Evolutionary conservation across 192 early-diverging fungal species (phyloP).

Genomic region (Podila epicladia): DNA sequence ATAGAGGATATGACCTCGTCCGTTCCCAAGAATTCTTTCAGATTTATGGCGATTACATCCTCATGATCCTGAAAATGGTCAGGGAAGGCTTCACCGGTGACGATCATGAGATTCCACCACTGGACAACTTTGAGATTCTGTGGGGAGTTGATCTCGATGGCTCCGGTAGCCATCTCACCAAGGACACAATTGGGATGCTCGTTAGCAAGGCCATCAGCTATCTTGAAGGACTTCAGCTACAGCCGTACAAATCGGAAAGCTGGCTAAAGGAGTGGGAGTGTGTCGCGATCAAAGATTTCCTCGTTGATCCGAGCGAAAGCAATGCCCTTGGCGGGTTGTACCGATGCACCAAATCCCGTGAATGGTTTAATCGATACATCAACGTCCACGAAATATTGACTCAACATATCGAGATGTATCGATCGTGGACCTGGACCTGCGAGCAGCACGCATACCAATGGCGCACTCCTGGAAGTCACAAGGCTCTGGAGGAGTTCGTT

Average conservation of each 20-base stretch:
- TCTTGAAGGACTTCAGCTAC: neutral
- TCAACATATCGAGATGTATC: too few species aligned
- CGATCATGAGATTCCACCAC: neutral
- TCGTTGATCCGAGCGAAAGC: neutral
- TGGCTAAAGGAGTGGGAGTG: neutral
- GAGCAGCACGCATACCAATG: neutral
- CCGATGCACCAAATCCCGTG: neutral
- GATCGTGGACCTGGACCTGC: neutral
- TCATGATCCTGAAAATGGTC: neutral
- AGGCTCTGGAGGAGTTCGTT: neutral
- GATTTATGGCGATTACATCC: neutral
- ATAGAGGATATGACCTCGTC: neutral
- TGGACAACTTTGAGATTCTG: neutral
- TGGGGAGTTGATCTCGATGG: neutral
- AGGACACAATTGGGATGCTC: neutral
- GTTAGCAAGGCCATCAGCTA: neutral
- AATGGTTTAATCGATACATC: too few species aligned
- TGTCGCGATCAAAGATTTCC: neutral
- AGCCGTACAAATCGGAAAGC: too few species aligned
- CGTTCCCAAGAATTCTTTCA: neutral
- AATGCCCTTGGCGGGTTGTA: neutral
- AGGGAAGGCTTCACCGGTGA: neutral
- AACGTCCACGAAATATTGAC: too few species aligned
- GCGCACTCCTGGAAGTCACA: neutral
- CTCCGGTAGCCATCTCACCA: neutral